phyloP scores from a whole-genome alignment of 345 rosid genomes.

The Citrus reticulata region DNA sequence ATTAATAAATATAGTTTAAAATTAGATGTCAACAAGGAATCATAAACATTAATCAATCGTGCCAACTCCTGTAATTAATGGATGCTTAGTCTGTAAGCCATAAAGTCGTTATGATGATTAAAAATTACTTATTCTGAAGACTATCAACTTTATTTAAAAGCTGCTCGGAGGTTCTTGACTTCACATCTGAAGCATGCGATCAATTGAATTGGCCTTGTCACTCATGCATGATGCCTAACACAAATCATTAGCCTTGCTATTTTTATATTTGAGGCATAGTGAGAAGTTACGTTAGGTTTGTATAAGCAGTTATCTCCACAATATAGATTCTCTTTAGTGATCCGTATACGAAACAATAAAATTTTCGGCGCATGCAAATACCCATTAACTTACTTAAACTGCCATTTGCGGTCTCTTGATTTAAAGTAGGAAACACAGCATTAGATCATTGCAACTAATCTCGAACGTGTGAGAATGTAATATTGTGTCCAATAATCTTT shows the following conservation, averaged over 20 bases:
- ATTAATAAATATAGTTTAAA: too few species aligned
- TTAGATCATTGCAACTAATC: neutral
- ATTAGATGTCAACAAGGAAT: neutral
- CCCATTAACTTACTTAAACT: neutral
- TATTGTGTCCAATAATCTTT: neutral
- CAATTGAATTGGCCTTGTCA: neutral
- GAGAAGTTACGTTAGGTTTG: neutral
- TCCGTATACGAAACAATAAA: neutral
- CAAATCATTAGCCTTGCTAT: neutral
- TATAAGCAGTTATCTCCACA: neutral
- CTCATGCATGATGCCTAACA: neutral
- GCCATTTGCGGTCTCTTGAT: neutral
- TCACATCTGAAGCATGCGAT: neutral
- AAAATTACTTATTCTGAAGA: neutral
- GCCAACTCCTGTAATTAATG: neutral
- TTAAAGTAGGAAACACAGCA: neutral
- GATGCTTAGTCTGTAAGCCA: conserved; percentile 2
- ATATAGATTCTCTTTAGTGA: neutral
- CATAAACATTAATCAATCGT: neutral
- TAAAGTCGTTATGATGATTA: neutral
- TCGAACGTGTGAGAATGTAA: neutral
- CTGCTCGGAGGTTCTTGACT: neutral
- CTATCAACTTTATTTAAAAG: neutral
- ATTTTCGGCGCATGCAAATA: neutral
- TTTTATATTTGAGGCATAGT: neutral